Evolutionary conservation across 768 basidiomycete species (phyloP).

Genomic region (Exsudoporus frostii): DNA sequence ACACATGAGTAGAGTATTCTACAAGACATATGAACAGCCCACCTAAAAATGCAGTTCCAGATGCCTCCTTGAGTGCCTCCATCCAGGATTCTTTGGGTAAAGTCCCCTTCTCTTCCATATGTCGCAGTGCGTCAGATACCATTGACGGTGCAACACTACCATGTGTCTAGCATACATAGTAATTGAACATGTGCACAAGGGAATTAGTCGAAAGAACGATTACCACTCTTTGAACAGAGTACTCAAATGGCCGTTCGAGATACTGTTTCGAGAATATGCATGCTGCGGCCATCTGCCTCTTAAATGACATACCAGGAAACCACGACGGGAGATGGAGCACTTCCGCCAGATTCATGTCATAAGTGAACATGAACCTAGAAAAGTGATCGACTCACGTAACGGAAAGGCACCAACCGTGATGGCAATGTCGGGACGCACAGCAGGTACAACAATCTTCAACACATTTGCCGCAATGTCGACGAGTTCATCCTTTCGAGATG

Average conservation of each 20-base stretch:
- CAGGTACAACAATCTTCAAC: background rate
- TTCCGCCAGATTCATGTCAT: background rate
- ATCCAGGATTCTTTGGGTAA: background rate
- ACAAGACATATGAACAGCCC: background rate
- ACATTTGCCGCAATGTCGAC: background rate
- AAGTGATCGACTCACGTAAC: background rate
- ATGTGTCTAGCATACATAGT: background rate
- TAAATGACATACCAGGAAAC: conserved; percentile 5
- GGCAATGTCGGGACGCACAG: background rate
- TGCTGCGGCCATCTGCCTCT: background rate
- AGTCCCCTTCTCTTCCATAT: background rate
- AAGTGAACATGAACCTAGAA: background rate
- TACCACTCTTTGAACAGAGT: background rate
- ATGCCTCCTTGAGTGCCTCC: background rate
- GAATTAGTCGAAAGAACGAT: background rate
- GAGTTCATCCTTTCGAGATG: conserved; percentile 5
- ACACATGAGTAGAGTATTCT: background rate
- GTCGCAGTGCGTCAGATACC: conserved; percentile 1
- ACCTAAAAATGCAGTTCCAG: conserved; percentile 8
- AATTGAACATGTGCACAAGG: background rate
- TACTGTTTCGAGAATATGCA: background rate
- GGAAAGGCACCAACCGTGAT: background rate
- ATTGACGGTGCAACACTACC: background rate
- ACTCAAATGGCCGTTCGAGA: conserved; percentile 1
- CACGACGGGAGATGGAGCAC: conserved; percentile 5